Evolutionary conservation across 441 rosid species (phyloP).

Genomic region (Pelargonium exstipulatum): DNA sequence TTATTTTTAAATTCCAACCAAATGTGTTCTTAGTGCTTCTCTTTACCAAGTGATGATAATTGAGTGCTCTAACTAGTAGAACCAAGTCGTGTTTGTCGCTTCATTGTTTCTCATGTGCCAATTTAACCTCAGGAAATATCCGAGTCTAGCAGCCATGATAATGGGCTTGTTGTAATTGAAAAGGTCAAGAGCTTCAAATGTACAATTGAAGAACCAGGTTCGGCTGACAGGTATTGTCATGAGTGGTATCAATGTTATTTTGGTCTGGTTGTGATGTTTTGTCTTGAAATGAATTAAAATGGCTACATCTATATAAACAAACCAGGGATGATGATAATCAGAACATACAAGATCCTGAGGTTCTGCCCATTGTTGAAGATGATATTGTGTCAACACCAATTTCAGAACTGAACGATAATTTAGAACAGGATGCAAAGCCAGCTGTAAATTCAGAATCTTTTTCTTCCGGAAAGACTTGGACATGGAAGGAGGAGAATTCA

Average conservation of each 20-base stretch:
- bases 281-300: background rate
- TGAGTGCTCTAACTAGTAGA: background rate
- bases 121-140: conserved; percentile 45
- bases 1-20: background rate
- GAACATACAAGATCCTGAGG: conserved; percentile 33
- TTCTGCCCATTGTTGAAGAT: conserved; percentile 36
- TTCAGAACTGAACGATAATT: conserved; percentile 26
- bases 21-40: background rate
- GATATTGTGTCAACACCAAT: conserved; percentile 27
- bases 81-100: background rate
- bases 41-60: background rate
- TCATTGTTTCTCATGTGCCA: conserved; percentile 10
- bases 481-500: conserved; percentile 51
- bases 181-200: conserved; percentile 34
- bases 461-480: conserved; percentile 32
- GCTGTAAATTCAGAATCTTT: conserved; percentile 30
- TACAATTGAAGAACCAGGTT: conserved; percentile 31
- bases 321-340: conserved; percentile 46
- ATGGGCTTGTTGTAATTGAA: conserved; percentile 43
- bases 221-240: conserved; percentile 43
- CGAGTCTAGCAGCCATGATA: conserved; percentile 47
- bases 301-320: conserved; percentile 30
- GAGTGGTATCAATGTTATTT: conserved; percentile 15
- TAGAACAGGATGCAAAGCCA: conserved; percentile 28
- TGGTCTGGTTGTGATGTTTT: conserved; percentile 16